Conservation (phyloP, 1,284 basidiomycete genomes). For the Ustilago sp. region DNA sequence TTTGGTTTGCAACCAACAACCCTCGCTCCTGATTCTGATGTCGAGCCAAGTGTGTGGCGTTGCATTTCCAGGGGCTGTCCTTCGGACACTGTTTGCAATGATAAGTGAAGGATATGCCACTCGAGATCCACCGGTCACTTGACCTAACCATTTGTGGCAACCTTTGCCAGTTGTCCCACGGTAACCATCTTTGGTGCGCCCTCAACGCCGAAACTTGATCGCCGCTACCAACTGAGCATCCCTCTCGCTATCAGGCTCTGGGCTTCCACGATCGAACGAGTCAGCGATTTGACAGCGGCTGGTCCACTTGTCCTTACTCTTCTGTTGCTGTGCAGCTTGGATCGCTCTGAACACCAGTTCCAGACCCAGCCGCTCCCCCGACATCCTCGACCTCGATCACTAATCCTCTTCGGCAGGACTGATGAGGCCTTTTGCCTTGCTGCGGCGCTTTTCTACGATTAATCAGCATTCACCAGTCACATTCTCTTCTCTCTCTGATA, state of each 20-base stretch:
- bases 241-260: no score
- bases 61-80: background rate
- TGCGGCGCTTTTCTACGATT: background rate
- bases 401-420: slow-evolving; percentile 8
- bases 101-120: background rate
- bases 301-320: background rate
- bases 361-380: background rate
- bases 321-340: background rate
- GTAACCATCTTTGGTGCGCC: background rate
- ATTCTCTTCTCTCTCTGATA: background rate
- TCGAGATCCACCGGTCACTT: background rate
- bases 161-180: background rate
- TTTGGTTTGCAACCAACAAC: background rate
- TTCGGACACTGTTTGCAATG: background rate
- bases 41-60: background rate
- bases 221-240: background rate
- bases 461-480: background rate
- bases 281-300: background rate
- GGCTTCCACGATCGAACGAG: background rate
- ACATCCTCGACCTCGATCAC: background rate
- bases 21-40: background rate
- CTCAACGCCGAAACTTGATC: background rate
- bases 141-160: background rate
- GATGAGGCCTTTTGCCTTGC: slow-evolving; percentile 6
- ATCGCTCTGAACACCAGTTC: background rate